Base-by-base conservation (phyloP, 441 rosid species). In the Adansonia madagascariensis region DNA sequence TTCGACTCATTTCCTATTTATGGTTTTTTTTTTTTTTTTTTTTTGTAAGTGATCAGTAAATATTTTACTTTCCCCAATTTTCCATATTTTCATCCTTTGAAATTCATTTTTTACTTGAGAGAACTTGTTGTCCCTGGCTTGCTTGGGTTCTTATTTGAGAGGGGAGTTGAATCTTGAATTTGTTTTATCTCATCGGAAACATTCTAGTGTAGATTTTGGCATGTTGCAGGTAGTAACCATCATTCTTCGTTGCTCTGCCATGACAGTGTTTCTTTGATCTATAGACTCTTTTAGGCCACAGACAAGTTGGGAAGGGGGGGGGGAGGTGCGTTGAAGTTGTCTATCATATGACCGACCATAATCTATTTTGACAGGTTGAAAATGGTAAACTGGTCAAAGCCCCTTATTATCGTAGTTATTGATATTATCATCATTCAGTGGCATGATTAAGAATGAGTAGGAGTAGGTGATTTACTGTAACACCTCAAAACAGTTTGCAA, bases 181-280 rank as follows among this genome's bases (percentile, higher is more conserved):
- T 31, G 35, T 77, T 71, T 66, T 61, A 41, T 55, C 77, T 22
- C 22, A 41, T 64, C 31, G 41, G 43, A 67, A 65, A 78, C 77
- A 59, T 74, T 67, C 10, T 77, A 39, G 52, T 11, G 31, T 80
- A 50, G 49, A 72, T 69, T n/a, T 50, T 78, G 18, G 35, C 24
- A 69, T 3, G 75, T 80, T 77, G 11, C 70, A 73, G 79, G 84
- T 84, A 69, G 89, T 84, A 80, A 80, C 49, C 80, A 64, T 82
- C 60, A 75, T 55, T 63, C 73, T 60, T 69, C 59, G 44, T 67
- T 71, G 80, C 68, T 44, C 65, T 75, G 68, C 27, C 27, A 1
- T 49, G 60, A 17, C 22, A 27, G 24, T 75, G 77, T 62, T 77
- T 61, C 64, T 53, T 73, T 69, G 10, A 35, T 52, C 2, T 75